Evolutionary conservation across 2,329 filamentous ascomycete species (phyloP).

Genomic region (Paecilomyces sp.): DNA sequence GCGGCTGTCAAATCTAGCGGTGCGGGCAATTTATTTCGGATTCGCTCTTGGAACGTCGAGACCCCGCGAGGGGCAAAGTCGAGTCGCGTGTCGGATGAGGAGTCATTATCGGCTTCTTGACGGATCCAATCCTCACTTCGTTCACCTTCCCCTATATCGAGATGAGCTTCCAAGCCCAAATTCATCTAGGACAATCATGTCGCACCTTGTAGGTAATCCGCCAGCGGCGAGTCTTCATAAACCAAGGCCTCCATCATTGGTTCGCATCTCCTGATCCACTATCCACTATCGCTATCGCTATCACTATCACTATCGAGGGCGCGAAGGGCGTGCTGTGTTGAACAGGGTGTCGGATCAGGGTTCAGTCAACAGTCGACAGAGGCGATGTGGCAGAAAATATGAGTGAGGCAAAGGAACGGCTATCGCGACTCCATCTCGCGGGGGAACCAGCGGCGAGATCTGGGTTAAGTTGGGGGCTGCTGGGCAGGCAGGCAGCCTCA

Average conservation of each 20-base stretch:
- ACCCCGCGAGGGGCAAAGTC: constrained; percentile 46
- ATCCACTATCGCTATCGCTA: neutral
- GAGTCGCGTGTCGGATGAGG: constrained; percentile 20
- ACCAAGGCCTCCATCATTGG: constrained; percentile 75
- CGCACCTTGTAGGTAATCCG: constrained; percentile 81
- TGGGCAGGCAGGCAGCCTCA: neutral
- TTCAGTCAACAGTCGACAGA: neutral
- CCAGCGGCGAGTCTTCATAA: constrained; percentile 79
- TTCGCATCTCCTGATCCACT: constrained; percentile 17
- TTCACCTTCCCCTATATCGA: constrained; percentile 38
- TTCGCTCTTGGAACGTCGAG: constrained; percentile 42
- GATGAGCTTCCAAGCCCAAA: constrained; percentile 7
- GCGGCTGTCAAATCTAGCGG: constrained; percentile 34
- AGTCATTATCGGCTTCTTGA: constrained; percentile 20
- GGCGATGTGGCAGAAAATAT: neutral
- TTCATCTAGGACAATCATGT: constrained; percentile 9
- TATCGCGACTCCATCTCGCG: constrained; percentile 2
- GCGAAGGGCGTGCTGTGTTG: neutral
- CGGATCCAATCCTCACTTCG: constrained; percentile 32
- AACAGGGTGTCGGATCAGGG: neutral
- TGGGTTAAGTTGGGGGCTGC: neutral
- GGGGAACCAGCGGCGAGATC: neutral
- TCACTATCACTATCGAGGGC: too few species aligned
- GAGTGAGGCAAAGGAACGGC: neutral
- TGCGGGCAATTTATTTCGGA: constrained; percentile 43